Base-by-base conservation (phyloP, 2,329 filamentous ascomycete species). In the Nemania diffusa region DNA sequence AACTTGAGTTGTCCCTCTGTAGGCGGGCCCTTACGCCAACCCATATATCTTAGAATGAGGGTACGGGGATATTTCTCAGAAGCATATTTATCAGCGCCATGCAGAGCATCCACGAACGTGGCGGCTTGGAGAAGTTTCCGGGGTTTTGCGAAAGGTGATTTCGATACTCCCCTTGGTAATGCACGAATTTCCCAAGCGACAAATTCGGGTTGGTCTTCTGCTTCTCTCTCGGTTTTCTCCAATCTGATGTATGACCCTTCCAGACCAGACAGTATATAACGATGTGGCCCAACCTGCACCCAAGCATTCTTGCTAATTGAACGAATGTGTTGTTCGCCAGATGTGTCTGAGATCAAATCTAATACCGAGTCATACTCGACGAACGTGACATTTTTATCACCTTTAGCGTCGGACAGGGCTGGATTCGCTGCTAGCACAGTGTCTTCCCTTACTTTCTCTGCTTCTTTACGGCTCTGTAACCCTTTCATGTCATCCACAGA, bases 301-400 rank as follows among this genome's bases (percentile, higher is more conserved):
- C 96, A 99, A 0, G 93, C 85, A 76, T 92, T 83, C 15, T 84
- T 84, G 76, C 93, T 97, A 22, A 97, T 83, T 17, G 86, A 83
- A 51, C 93, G 89, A 68, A 98, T 94, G 75, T 94, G 91, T 51
- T 85, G 84, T 74, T 98, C 95, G 29, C 88, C 88, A 2, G 90
- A 91, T 0, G 90, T 91, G 77, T 98, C 95, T 51, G 90, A 86
- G 40, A 99, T 91, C 15, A 99, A 86, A 74, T 98, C 96, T 71
- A 94, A 90, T n/a, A 99, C 90, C 2, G 91, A 95, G 65, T 92
- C 91, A 78, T 98, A 99, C 73, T 97, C 93, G 7, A 92, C 95
- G 75, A 98, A 97, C 0, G 88, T 91, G 32, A 97, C 82, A 22
- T 84, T 85, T 3, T 76, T 77, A 53, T 27, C 57, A 11, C 64